A percentile compares a stretch with the other conserved stretches of the same genome.
phyloP scores from a whole-genome alignment of 106 monocot species.

The Apostasia ramifera region DNA sequence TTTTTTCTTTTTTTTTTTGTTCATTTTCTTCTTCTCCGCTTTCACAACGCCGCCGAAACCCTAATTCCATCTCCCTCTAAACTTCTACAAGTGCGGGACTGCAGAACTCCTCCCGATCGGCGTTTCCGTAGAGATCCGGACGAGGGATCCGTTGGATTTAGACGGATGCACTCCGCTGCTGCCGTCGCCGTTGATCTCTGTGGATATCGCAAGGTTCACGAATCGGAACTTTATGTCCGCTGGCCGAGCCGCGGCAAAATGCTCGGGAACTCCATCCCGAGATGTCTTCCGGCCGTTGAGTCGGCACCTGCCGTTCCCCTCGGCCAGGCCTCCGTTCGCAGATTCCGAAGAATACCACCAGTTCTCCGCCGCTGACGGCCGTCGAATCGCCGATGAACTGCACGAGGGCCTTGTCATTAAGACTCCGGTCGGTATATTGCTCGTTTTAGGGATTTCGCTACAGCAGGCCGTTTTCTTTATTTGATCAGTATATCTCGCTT shows the following conservation, averaged over 20 bases:
- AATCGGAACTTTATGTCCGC: neutral
- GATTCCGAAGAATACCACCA: slow-evolving; percentile 15
- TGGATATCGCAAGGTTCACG: too few species aligned
- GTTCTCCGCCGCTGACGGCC: neutral
- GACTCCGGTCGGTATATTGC: slow-evolving; percentile 11
- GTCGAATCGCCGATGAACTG: slow-evolving; percentile 6
- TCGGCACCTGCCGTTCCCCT: slow-evolving; percentile 15
- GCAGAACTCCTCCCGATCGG: neutral
- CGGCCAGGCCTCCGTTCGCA: slow-evolving; percentile 4
- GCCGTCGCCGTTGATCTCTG: too few species aligned
- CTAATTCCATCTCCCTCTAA: neutral
- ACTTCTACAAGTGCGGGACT: too few species aligned
- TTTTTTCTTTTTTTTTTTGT: neutral
- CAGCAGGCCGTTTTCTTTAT: neutral
- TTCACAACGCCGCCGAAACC: neutral
- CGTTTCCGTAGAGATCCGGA: too few species aligned
- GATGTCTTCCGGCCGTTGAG: slow-evolving; percentile 3
- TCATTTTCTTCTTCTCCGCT: too few species aligned
- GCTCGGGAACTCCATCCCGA: neutral
- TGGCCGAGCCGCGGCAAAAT: slow-evolving; percentile 2
- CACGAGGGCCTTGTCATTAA: slow-evolving; percentile 6
- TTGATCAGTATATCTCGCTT: neutral
- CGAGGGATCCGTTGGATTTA: too few species aligned
- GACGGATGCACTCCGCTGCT: too few species aligned
- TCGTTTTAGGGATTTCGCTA: neutral